These are phyloP conservation scores for Syncephalastrum sp. DNA, from an alignment of 371 early-diverging fungal genomes.

Conservation along the genomic window DNA sequence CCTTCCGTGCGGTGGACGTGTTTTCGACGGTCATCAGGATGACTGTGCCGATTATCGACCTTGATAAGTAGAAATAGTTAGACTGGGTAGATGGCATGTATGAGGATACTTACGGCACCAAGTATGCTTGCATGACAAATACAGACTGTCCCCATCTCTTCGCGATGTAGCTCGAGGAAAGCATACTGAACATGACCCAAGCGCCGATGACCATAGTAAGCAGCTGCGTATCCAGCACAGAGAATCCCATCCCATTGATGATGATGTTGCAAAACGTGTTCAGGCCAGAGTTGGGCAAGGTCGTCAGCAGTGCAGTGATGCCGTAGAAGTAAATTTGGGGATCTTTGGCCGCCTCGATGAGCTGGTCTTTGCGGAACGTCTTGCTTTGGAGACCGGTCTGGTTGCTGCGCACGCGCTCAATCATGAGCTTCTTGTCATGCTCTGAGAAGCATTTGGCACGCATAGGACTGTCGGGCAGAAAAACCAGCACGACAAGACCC, in stretches of 20 bases:
- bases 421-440: constrained; percentile 24
- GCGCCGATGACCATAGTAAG: constrained; percentile 27
- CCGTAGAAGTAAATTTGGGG: constrained; percentile 22
- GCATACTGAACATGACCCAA: constrained; percentile 18
- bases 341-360: constrained; percentile 22
- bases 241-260: constrained; percentile 22
- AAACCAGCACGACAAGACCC: constrained; percentile 18
- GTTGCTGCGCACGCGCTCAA: constrained; percentile 24
- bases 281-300: constrained; percentile 23
- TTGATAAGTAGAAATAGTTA: neutral
- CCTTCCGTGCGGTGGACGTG: constrained; percentile 16
- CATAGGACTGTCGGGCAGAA: constrained; percentile 28
- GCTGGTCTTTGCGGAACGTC: constrained; percentile 20
- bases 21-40: constrained; percentile 22
- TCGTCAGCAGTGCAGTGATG: constrained; percentile 15
- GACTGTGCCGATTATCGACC: constrained; percentile 18
- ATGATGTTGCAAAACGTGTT: constrained; percentile 26
- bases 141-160: constrained; percentile 17
- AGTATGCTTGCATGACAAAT: constrained; percentile 19
- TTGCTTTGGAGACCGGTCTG: constrained; percentile 24
- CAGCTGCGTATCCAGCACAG: constrained; percentile 22
- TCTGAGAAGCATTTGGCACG: constrained; percentile 27
- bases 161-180: constrained; percentile 19
- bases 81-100: neutral
- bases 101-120: constrained; percentile 13